Conservation (phyloP, 2,329 filamentous ascomycete species). For the Colletotrichum spaethianum region DNA sequence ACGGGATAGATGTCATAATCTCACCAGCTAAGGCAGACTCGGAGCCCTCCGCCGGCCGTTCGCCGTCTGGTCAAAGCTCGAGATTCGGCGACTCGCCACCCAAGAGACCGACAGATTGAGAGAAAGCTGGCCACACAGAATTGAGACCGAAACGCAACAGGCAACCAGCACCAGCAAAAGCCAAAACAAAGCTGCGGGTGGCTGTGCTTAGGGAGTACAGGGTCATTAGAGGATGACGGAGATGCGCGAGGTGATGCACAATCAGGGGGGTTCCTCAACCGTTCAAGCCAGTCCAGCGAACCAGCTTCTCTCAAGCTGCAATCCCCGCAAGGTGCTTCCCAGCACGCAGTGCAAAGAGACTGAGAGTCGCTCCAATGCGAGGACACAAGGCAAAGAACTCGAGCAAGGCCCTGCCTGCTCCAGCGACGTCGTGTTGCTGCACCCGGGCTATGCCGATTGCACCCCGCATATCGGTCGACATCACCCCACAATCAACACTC, state of each 20-base stretch:
- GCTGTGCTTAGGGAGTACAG: constrained; percentile 15
- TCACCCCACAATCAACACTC: constrained; percentile 41
- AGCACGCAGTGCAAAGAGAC: not conserved
- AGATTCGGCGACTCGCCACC: constrained; percentile 5
- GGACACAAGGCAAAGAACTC: not conserved
- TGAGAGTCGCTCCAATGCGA: not conserved
- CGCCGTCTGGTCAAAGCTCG: not conserved
- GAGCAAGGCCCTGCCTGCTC: constrained; percentile 5
- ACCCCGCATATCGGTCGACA: constrained; percentile 40
- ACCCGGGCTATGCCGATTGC: constrained; percentile 40
- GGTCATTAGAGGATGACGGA: constrained; percentile 16
- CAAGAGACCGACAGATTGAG: constrained; percentile 1
- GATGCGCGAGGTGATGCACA: constrained; percentile 25
- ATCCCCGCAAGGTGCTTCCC: not conserved
- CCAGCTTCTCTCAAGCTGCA: not conserved
- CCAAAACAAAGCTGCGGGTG: constrained; percentile 15
- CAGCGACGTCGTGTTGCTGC: constrained; percentile 30
- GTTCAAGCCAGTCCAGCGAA: not conserved
- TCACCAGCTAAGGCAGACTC: constrained; percentile 10
- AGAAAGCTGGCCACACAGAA: not conserved
- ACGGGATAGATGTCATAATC: constrained; percentile 18
- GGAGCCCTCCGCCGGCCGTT: constrained; percentile 21
- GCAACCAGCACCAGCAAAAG: constrained; percentile 1
- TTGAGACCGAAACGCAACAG: not conserved
- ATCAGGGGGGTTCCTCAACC: constrained; percentile 13